Base-by-base conservation (phyloP, 2,329 filamentous ascomycete genomes). In the Fusarium palustre region DNA sequence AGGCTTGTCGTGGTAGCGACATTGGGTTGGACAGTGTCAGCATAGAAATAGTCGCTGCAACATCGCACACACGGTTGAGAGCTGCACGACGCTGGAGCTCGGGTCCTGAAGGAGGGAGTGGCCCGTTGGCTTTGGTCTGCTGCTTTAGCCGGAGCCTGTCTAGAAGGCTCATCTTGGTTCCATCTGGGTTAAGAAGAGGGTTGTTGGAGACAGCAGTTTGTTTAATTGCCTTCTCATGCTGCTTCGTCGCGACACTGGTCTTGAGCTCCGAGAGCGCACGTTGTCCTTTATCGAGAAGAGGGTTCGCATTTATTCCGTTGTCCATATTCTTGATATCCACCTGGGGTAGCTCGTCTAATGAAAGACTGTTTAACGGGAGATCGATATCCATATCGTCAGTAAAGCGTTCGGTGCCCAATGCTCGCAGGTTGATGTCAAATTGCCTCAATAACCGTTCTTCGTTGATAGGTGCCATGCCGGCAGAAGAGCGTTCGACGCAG, bases 141-240 rank as follows among this genome's bases (percentile, higher is more conserved):
- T 92, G 87, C 81, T 95, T 95, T 56, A 86, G 84, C 67, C 91
- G 90, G 68, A 97, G 87, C 49, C 92, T 90, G 77, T 94, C 92
- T 59, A 96, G 84, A 25, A 97, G 87, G 55, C 87, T 88, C 81
- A 91, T 89, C 80, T 89, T 84, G 46, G 79, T 78, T 43, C 81
- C 83, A 50, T 83, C 82, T 2, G 81, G 66, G 63, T 84, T 85
- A 38, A 80, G 69, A 57, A 79, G 70, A 0, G 77, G 69, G 43
- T 74, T 73, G 55, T 73, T 73, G 63, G 73, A 48, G 64, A 78
- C 73, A 16, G 76, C 69, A 28, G 79, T 78, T 54, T 76, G 71
- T 64, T 79, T 82, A 18, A 71, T 68, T 38, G 81, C 78, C 64
- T 81, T 81, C 63, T 83, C 78, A 69, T 85, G 80, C 75, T 87